Evolutionary conservation across 2,329 filamentous ascomycete genomes (phyloP), one percentile per base, ranked within the genome.

Genomic region (Neofusicoccum umdonicola): DNA sequence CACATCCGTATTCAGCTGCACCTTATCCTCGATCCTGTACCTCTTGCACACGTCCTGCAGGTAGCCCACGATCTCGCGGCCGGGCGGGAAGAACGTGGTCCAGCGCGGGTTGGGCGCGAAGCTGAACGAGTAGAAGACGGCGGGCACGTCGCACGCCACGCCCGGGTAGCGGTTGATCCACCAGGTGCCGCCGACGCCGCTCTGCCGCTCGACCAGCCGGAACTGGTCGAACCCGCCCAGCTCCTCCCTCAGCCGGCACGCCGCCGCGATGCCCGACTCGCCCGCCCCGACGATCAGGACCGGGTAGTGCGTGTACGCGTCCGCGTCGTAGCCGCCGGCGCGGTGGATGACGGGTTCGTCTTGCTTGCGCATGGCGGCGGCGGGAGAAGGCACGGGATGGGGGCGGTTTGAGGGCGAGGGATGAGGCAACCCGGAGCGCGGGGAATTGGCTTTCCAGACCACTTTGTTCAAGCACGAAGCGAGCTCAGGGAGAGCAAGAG

Each of bases 141-240:
- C 82, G 3, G 85, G 85, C 79, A 85, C 73, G 71, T 88, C 85
- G 69, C 85, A 87, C 6, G 85, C 84, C 63, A 78, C 74, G 45
- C 78, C 76, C 17, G 76, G 87, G 72, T 90, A 90, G 37, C 81
- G 78, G 71, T 89, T 90, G 50, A 82, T 82, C 74, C 81, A 82
- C 88, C 88, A 90, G 19, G 87, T 89, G 7, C 88, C 88, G 37
- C 87, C 87, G 48, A 88, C 79, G 3, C 82, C 81, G 3, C 79
- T 75, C 66, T 86, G 79, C 12, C 84, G 79, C 27, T 90, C 88
- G 66, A 88, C 89, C 70, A 90, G 81, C 34, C 79, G 78, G 68
- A 89, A 82, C 66, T 88, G 85, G 66, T 83, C 82, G 62, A 86
- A 86, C 37, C 81, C 82, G 35, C 81, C 81, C 47, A 88, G 81